Evolutionary conservation across 2,329 filamentous ascomycete genomes (phyloP), one percentile per base, ranked within the genome.

Genomic region (Diaporthe australafricana): DNA sequence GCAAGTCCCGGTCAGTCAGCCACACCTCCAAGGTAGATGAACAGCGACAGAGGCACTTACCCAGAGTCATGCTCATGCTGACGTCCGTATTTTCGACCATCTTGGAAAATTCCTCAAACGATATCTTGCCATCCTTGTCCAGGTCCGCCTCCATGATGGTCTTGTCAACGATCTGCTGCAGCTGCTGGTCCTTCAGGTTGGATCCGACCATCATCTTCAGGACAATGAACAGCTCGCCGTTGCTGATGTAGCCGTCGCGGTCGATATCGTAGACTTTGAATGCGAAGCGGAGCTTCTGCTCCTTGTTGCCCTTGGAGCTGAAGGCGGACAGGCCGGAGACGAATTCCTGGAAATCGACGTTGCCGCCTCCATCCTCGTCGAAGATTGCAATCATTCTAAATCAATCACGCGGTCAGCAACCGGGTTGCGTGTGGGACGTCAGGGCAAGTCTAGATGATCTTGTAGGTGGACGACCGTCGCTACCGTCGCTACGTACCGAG

Each of bases 191-290:
- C 88, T 99, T 99, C 80, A 99, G 86, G 84, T 99, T 99, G 86
- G 94, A 98, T 73, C 96, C 96, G 66, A 99, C 96, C 96, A 99
- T 99, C 96, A 99, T 99, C 93, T 99, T 99, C 79, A 99, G 89
- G 80, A 99, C 96, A 79, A 99, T 98, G 83, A 98, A 99, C 66
- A 99, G 90, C 87, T 99, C 96, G 79, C 96, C 96, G 83, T 99
- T 99, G 87, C 94, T 97, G 80, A 99, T 99, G 85, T 94, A 99
- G 30, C 96, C 96, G 83, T 99, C 96, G 73, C 96, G 94, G 84
- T 99, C 96, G 80, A 99, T 98, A 83, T 99, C 96, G 87, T 99
- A 99, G 74, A 99, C 96, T 84, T 98, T 98, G 90, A 99, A 99
- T 55, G 96, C 96, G 80, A 99, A 99, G 69, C 91, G 92, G 75